Base-by-base conservation (phyloP, 1,284 basidiomycete species). In the Apiotrichum sp. region DNA sequence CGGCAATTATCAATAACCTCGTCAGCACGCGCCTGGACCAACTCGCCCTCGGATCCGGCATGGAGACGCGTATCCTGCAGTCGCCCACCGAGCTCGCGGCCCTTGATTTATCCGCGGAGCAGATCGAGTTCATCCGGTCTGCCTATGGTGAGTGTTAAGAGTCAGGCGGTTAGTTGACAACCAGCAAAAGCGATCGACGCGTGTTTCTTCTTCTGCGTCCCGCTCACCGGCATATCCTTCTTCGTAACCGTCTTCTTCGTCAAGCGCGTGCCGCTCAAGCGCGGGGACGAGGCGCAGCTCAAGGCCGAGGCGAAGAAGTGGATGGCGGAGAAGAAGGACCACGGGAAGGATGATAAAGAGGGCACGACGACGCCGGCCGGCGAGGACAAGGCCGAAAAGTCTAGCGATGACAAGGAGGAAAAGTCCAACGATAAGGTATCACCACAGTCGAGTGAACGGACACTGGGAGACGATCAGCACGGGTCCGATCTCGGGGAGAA, bases 171-270 rank as follows among this genome's bases (percentile, higher is more conserved):
- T 13, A 3, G 11, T 49, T 39, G 4, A 22, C 11, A 45, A 16
- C 6, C 52, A 52, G 49, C 61, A 0, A 41, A 53, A 2, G 68
- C 65, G 11, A 62, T 71, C 46, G 50, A 56, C 11, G 63, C 64
- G 43, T 62, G 68, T 42, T 72, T 65, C 59, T 68, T 59, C 56
- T 61, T 69, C 44, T 56, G 65, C 32, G 58, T 63, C 2, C 70
- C 70, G 2, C 64, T 65, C 45, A 59, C 63, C 3, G 70, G 61
- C 6, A 13, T 69, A 6, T 57, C 55, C 9, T 63, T 67, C 50
- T 56, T 72, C 63, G 50, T 72, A 34, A 64, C 64, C 10, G 41
- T 70, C 11, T 65, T 68, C 61, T 68, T 66, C 39, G 59, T 69
- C 52, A 65, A 67, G 50, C 52, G 56, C 49, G 61, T 66, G 16